These are phyloP conservation scores for Fusarium papillatum DNA, from an alignment of 2,329 filamentous ascomycete species.

Conservation along the genomic window DNA sequence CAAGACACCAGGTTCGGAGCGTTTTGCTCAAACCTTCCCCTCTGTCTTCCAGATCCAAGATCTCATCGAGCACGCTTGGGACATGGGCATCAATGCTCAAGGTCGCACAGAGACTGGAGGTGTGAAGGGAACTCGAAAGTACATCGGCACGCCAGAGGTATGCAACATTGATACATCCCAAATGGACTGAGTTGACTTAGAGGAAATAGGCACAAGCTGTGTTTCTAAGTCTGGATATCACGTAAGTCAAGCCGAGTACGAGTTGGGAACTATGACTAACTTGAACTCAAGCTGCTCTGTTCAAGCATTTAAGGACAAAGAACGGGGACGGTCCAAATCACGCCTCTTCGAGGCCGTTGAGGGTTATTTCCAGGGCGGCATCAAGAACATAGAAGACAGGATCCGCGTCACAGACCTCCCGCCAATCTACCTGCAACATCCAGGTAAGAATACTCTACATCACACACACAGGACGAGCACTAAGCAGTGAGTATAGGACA, in stretches of 20 bases:
- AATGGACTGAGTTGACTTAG: neutral
- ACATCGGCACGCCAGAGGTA: slow-evolving; percentile 94
- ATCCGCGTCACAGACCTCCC: slow-evolving; percentile 82
- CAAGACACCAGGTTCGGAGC: slow-evolving; percentile 66
- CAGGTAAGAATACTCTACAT: slow-evolving; percentile 60
- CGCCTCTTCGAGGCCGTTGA: slow-evolving; percentile 78
- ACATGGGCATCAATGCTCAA: slow-evolving; percentile 81
- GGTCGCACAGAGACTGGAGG: slow-evolving; percentile 88
- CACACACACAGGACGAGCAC: neutral
- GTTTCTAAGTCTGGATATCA: slow-evolving; percentile 77
- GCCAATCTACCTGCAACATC: slow-evolving; percentile 92
- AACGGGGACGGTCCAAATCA: slow-evolving; percentile 59
- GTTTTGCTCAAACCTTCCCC: slow-evolving; percentile 74
- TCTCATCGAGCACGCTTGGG: slow-evolving; percentile 90
- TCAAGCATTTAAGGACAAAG: slow-evolving; percentile 67
- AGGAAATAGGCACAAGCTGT: slow-evolving; percentile 79
- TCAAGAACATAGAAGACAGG: slow-evolving; percentile 54
- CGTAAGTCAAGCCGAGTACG: slow-evolving; percentile 57
- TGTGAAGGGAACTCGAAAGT: slow-evolving; percentile 90
- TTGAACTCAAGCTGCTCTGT: slow-evolving; percentile 68
- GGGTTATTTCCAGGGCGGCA: slow-evolving; percentile 77
- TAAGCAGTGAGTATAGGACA: slow-evolving; percentile 69
- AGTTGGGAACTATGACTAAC: slow-evolving; percentile 1
- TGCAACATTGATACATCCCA: neutral
- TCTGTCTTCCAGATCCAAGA: slow-evolving; percentile 88